Percentiles rank a stretch among this genome's conserved stretches.
These are phyloP conservation scores for Candida pseudoglaebosa DNA, from an alignment of 805 yeast species.

Conservation along the genomic window DNA sequence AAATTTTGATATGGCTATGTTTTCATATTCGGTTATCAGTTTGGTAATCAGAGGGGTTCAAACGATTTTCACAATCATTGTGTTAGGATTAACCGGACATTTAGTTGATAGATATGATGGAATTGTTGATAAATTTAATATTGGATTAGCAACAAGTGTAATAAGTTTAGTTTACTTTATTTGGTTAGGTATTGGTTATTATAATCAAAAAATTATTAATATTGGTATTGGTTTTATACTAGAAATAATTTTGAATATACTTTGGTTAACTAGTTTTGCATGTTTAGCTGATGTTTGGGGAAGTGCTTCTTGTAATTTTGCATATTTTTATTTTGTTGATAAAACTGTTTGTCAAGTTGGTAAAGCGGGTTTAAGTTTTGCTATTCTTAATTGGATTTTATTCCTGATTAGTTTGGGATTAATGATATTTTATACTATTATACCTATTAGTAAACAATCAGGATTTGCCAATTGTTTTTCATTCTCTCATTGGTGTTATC, in stretches of 20 bases:
- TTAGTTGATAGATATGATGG: not conserved
- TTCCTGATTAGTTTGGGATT: conserved; percentile 15
- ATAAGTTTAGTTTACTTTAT: not conserved
- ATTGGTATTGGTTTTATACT: not conserved
- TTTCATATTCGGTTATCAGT: too few species aligned
- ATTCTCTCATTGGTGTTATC: too few species aligned
- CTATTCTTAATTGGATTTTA: conserved; percentile 18
- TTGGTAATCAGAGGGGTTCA: not conserved
- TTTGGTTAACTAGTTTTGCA: not conserved
- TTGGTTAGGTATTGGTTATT: not conserved
- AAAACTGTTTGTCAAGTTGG: conserved; percentile 14
- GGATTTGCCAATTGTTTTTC: too few species aligned
- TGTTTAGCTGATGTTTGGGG: not conserved
- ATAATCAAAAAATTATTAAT: too few species aligned
- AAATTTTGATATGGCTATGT: too few species aligned
- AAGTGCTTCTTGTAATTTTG: not conserved
- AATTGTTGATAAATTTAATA: not conserved
- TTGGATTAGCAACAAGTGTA: not conserved
- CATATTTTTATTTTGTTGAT: too few species aligned
- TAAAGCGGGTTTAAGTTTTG: conserved; percentile 20
- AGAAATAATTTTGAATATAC: not conserved
- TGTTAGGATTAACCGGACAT: not conserved
- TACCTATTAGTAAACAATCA: conserved; percentile 11
- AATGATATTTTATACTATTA: conserved; percentile 12
- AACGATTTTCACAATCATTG: not conserved